Conservation (phyloP, 768 basidiomycete genomes). For the Pisolithus marmoratus region DNA sequence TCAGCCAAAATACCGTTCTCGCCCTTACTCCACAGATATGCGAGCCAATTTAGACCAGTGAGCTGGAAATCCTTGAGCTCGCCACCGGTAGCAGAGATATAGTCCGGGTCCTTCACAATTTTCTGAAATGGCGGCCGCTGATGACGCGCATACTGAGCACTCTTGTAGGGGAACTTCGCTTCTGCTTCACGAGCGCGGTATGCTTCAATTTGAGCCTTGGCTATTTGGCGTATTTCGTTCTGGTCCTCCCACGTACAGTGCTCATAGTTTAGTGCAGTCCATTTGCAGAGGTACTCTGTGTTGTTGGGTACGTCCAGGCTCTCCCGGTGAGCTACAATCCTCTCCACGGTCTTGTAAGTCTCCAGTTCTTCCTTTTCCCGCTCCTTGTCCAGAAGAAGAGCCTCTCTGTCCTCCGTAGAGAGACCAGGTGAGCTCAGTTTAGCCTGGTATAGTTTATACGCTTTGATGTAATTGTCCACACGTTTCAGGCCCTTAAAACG, state of each 20-base stretch:
- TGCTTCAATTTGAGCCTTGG: slow-evolving; percentile 71
- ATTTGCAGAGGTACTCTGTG: slow-evolving; percentile 94
- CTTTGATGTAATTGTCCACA: slow-evolving; percentile 98
- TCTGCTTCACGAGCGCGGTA: slow-evolving; percentile 74
- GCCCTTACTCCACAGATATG: slow-evolving; percentile 90
- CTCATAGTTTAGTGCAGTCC: slow-evolving; percentile 88
- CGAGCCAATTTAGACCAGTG: slow-evolving; percentile 98
- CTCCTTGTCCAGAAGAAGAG: slow-evolving; percentile 84
- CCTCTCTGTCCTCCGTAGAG: slow-evolving; percentile 84
- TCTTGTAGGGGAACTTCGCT: slow-evolving; percentile 83
- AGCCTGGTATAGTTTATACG: slow-evolving; percentile 68
- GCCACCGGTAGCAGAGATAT: slow-evolving; percentile 73
- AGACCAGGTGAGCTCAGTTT: slow-evolving; percentile 60
- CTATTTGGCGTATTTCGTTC: slow-evolving; percentile 73
- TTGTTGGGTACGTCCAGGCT: slow-evolving; percentile 39
- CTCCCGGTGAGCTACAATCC: slow-evolving; percentile 78
- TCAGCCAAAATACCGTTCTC: slow-evolving; percentile 98
- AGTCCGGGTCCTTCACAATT: slow-evolving; percentile 84
- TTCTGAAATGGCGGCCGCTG: slow-evolving; percentile 76
- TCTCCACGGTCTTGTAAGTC: slow-evolving; percentile 85
- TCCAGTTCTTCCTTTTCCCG: slow-evolving; percentile 89
- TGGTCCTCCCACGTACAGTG: slow-evolving; percentile 94
- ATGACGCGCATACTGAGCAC: slow-evolving; percentile 55
- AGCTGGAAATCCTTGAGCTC: slow-evolving; percentile 96
- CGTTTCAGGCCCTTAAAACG: slow-evolving; percentile 94